These are phyloP conservation scores for Zymoseptoria crescenta DNA, from an alignment of 2,329 filamentous ascomycete genomes.

Conservation along the genomic window DNA sequence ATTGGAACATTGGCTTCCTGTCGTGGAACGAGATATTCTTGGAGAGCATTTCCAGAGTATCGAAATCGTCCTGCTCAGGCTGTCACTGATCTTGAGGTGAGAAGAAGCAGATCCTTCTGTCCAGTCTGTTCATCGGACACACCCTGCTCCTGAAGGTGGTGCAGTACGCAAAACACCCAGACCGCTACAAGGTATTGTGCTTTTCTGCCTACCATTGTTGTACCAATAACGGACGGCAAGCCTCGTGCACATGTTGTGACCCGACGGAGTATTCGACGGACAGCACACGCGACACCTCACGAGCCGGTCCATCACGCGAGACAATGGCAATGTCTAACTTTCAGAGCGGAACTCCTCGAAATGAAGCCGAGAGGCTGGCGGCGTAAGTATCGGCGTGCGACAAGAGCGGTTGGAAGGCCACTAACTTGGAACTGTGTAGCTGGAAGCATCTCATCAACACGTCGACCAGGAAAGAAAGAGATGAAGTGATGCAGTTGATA, in stretches of 20 bases:
- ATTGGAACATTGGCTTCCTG: not conserved
- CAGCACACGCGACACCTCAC: not conserved
- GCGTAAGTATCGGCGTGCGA: not conserved
- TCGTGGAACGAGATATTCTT: not conserved
- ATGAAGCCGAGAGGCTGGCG: constrained; percentile 1
- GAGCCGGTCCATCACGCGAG: not conserved
- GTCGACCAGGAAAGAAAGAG: constrained; percentile 9
- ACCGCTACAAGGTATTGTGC: not conserved
- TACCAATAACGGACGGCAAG: not conserved
- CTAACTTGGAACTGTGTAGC: constrained; percentile 7
- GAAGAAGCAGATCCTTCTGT: no score
- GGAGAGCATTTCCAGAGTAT: not conserved
- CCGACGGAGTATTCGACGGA: not conserved
- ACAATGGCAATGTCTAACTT: not conserved
- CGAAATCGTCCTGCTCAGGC: no score
- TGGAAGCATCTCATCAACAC: constrained; percentile 9
- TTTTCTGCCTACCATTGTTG: not conserved
- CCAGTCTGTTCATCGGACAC: not conserved
- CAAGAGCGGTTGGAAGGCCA: not conserved
- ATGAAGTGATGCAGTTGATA: constrained; percentile 4
- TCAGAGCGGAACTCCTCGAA: not conserved
- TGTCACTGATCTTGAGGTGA: no score
- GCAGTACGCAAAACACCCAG: not conserved
- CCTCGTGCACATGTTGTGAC: not conserved
- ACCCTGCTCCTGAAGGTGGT: not conserved